A percentile compares a stretch with the other conserved stretches of the same genome.
These are phyloP conservation scores for Vicia faba DNA, from an alignment of 306 rosid species.

Conservation along the genomic window DNA sequence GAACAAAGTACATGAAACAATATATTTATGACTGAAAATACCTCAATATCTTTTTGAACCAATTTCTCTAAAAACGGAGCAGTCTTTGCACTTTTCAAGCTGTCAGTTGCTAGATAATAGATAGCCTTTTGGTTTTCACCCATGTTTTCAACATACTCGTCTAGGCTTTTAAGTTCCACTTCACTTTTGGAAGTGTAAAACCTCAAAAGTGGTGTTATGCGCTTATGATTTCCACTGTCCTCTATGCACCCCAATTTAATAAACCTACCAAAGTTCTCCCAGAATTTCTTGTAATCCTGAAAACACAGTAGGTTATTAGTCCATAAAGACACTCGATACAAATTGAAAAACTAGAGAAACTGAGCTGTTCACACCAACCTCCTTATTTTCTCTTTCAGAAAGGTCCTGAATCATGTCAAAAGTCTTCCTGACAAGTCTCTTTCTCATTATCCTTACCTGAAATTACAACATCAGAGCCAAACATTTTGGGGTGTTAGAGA, in stretches of 20 bases:
- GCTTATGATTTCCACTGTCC: slow-evolving; percentile 96
- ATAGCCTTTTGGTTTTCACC: slow-evolving; percentile 92
- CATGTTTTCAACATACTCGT: slow-evolving; percentile 93
- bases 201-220: slow-evolving; percentile 85
- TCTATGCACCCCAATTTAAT: slow-evolving; percentile 88
- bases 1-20: too few species aligned
- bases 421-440: slow-evolving; percentile 93
- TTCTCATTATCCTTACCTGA: slow-evolving; percentile 98
- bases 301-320: slow-evolving; percentile 31
- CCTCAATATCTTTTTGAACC: slow-evolving; percentile 94
- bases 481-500: background rate
- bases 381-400: slow-evolving; percentile 84
- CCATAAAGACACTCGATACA: slow-evolving; percentile 31
- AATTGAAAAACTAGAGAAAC: slow-evolving; percentile 18
- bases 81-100: slow-evolving; percentile 93
- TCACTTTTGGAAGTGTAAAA: slow-evolving; percentile 91
- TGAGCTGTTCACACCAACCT: slow-evolving; percentile 51
- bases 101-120: slow-evolving; percentile 93
- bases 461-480: slow-evolving; percentile 22
- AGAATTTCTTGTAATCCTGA: slow-evolving; percentile 95
- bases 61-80: slow-evolving; percentile 97
- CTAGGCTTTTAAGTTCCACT: slow-evolving; percentile 85
- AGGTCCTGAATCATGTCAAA: slow-evolving; percentile 98
- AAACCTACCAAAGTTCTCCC: slow-evolving; percentile 99
- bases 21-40: slow-evolving; percentile 32